phyloP scores from a whole-genome alignment of 768 basidiomycete genomes.

The Termitomyces sp. region DNA sequence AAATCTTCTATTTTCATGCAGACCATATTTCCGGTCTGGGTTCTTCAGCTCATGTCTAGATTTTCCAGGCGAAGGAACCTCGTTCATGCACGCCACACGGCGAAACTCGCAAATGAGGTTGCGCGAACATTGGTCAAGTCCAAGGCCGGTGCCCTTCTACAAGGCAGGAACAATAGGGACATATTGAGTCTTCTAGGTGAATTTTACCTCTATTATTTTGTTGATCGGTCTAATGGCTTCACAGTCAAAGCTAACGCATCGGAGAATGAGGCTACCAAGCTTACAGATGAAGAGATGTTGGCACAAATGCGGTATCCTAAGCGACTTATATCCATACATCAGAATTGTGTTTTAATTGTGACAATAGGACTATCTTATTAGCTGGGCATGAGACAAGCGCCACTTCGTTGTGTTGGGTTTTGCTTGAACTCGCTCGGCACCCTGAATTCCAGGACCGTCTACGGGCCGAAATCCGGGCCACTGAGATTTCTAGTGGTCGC shows the following conservation, averaged over 20 bases:
- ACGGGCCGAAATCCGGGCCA: constrained; percentile 49
- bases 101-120: constrained; percentile 35
- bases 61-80: constrained; percentile 37
- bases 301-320: constrained; percentile 29
- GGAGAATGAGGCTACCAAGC: constrained; percentile 24
- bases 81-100: constrained; percentile 40
- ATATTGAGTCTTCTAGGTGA: constrained; percentile 52
- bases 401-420: constrained; percentile 51
- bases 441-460: constrained; percentile 55
- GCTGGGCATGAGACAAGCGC: constrained; percentile 61
- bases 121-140: constrained; percentile 40
- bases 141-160: constrained; percentile 40
- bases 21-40: constrained; percentile 41
- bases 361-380: constrained; percentile 34
- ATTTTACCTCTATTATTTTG: constrained; percentile 6
- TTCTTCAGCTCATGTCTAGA: constrained; percentile 39
- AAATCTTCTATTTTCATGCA: constrained; percentile 41
- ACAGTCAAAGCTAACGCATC: constrained; percentile 41
- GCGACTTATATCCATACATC: background rate
- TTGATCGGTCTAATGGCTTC: background rate
- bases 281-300: constrained; percentile 35
- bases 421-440: constrained; percentile 56
- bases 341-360: background rate
- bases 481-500: constrained; percentile 28
- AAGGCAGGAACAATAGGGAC: constrained; percentile 46